Evolutionary conservation across 2,329 filamentous ascomycete species (phyloP), one percentile per base, ranked within the genome.

Genomic region (Phoma sp.): DNA sequence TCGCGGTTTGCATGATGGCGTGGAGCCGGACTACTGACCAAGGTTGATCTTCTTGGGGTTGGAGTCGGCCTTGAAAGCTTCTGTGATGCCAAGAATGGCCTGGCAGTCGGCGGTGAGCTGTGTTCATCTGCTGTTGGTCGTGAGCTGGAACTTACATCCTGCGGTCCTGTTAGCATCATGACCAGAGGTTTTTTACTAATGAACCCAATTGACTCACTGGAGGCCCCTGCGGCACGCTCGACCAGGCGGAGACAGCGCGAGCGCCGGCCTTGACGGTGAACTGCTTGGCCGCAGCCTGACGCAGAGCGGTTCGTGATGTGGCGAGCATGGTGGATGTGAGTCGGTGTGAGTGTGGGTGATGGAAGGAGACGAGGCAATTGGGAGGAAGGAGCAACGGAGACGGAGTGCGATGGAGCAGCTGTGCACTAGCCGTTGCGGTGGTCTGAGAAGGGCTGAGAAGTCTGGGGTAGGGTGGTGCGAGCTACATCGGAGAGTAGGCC

Each of bases 21-120:
- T 27, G 19, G 27, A 21, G 15, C 38, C 8, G 36, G 9, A 15
- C 13, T 12, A 63, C 84, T 73, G 81, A 90, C 90, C 95, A 60
- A 99, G 83, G 83, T 98, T 98, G 84, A 99, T 98, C 88, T 98
- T 99, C 83, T 96, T 87, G 62, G 87, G 82, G 79, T 96, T 94
- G 72, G 83, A 85, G 78, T 99, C 95, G 79, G 93, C 93, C 85
- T 98, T 99, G 90, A 95, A 99, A 59, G 95, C 95, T 82, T 99
- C 95, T 62, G 95, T 98, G 81, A 99, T 92, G 77, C 91, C 89
- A 55, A 92, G 84, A 81, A 92, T 93, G 73, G 90, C 90, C 88
- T 91, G 74, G 46, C 6, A 57, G 49, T 55, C 45, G 48, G 47
- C 56, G 56, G 62, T 70, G 61, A 69, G 64, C 57, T 57, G 43